Conservation (phyloP, 257 asterid species). For the Haberlea rhodopensis region DNA sequence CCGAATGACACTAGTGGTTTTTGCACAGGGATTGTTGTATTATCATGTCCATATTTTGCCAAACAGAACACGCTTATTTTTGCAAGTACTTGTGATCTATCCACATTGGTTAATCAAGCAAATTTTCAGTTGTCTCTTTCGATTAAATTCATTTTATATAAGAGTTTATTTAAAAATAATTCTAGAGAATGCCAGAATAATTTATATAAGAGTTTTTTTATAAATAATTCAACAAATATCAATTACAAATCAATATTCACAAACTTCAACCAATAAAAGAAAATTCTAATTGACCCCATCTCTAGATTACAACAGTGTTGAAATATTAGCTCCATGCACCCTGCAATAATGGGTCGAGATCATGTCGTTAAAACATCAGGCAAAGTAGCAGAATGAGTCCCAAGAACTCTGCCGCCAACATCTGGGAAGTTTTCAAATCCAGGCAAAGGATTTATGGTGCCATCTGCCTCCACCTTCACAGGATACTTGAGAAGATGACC, state of each 20-base stretch:
- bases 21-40: no score
- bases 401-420: constrained; percentile 63
- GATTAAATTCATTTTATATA: no score
- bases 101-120: no score
- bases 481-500: constrained; percentile 73
- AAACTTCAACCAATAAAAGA: not conserved
- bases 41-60: no score
- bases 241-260: not conserved
- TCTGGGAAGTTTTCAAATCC: constrained; percentile 57
- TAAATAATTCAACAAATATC: no score
- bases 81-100: no score
- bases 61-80: no score
- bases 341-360: not conserved
- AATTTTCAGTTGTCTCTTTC: no score
- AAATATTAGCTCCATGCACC: not conserved
- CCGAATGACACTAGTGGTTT: no score
- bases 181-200: no score
- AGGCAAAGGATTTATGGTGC: constrained; percentile 43
- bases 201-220: no score
- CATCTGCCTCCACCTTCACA: constrained; percentile 44
- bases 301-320: not conserved
- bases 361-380: constrained; percentile 95
- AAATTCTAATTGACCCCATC: not conserved
- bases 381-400: constrained; percentile 55
- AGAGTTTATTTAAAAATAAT: no score